These are phyloP conservation scores for Boletus bicolor DNA, from an alignment of 768 basidiomycete genomes.

Conservation along the genomic window DNA sequence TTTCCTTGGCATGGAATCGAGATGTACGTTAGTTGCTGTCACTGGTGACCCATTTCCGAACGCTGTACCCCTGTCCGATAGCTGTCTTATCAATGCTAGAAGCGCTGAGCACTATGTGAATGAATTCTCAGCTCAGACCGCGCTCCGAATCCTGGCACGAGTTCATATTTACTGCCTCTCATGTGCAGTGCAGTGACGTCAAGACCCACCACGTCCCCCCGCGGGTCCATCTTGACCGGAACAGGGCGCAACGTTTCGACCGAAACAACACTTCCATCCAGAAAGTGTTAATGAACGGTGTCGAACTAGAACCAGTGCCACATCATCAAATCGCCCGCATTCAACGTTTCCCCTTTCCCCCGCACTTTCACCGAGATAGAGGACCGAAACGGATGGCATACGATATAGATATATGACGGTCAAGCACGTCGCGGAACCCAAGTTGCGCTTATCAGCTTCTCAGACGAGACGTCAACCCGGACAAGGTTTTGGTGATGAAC, in stretches of 20 bases:
- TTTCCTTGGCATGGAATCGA: neutral
- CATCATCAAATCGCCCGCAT: too few species aligned
- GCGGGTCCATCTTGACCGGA: conserved; percentile 8
- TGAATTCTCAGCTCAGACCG: neutral
- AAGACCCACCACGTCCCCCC: neutral
- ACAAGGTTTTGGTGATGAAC: neutral
- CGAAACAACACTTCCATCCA: neutral
- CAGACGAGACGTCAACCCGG: neutral
- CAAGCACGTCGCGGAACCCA: neutral
- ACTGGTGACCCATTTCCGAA: neutral
- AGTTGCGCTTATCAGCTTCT: neutral
- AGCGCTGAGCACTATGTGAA: too few species aligned
- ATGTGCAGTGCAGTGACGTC: neutral
- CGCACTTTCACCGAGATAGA: conserved; percentile 1
- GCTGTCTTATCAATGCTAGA: too few species aligned
- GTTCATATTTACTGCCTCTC: too few species aligned
- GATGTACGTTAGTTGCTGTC: neutral
- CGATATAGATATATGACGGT: too few species aligned
- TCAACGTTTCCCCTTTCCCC: neutral
- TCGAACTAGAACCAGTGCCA: neutral
- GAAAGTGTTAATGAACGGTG: neutral
- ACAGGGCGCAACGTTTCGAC: neutral
- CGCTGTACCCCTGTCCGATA: neutral
- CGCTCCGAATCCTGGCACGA: too few species aligned
- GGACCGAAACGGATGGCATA: too few species aligned